Evolutionary conservation across 352 stramenopile genomes (phyloP), one percentile per base, ranked within the genome.

Genomic region (Globisporangium polare): DNA sequence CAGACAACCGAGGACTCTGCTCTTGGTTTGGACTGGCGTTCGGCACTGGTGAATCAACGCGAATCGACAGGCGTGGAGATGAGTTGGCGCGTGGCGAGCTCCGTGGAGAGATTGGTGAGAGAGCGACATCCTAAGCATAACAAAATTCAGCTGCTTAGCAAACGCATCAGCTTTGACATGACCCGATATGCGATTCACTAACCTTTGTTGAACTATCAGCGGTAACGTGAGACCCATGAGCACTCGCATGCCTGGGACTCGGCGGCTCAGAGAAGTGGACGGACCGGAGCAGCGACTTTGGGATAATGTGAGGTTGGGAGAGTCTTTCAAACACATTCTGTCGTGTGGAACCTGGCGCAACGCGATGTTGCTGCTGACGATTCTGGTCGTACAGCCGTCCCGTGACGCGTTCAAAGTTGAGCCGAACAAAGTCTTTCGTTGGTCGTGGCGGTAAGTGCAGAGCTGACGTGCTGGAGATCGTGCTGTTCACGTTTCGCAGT

Each of bases 391-490:
- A 75, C 1, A 68, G 49, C 29, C 67, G 53, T 45, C 79, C 77
- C 31, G 79, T 71, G 18, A 88, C 62, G 0, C 63, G 68, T 46
- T 89, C 77, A 56, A 83, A 78, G 31, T 90, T 90, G 15, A 78
- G 62, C 18, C 70, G 78, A 9, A 90, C 66, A 56, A 74, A 90
- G 27, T 90, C 75, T 31, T 81, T 89, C 8, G 22, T 35, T 5
- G 62, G 68, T 54, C 66, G 74, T 43, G 62, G 51, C 1, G 18
- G 66, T 27, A 45, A 26, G 46, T 27, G 56, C 57, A 35, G 54
- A 27, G 26, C 6, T 37, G 46, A 27, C 12, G 37, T 22, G 10
- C 15, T 52, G 2, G 52, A 33, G 22, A 66, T 55, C 24, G 60
- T 46, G 39, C 58, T 64, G 18, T 56, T 61, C 17, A 49, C 33